These are phyloP conservation scores for Teratosphaeriaceae sp. DNA, from an alignment of 2,329 filamentous ascomycete genomes.

Conservation along the genomic window DNA sequence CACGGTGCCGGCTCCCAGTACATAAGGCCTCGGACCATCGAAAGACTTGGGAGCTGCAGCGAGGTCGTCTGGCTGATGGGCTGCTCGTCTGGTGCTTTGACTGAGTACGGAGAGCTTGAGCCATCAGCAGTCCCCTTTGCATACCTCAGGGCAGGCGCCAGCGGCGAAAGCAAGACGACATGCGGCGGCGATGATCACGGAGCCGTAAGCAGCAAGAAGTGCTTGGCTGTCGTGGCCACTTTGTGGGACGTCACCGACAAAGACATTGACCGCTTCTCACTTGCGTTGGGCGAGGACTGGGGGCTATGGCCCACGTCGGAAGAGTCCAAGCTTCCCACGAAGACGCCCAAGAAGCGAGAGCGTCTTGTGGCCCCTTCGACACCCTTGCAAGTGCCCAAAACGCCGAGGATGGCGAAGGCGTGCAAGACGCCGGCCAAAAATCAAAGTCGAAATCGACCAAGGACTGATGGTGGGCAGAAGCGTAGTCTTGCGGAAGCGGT, in stretches of 20 bases:
- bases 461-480: constrained; percentile 27
- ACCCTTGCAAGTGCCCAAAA: constrained; percentile 25
- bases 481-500: constrained; percentile 70
- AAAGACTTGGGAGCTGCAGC: constrained; percentile 50
- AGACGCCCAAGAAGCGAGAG: constrained; percentile 24
- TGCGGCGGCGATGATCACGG: too few species aligned
- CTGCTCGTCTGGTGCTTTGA: constrained; percentile 77
- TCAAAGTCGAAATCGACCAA: constrained; percentile 13
- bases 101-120: constrained; percentile 80
- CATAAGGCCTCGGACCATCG: constrained; percentile 76
- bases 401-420: constrained; percentile 27
- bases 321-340: constrained; percentile 17
- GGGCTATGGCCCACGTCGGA: constrained; percentile 51
- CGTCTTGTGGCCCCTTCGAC: constrained; percentile 19
- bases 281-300: constrained; percentile 75
- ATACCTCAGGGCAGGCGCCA: constrained; percentile 77
- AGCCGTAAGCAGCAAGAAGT: not conserved
- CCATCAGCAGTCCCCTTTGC: constrained; percentile 85
- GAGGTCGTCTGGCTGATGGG: constrained; percentile 76
- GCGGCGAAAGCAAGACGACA: not conserved
- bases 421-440: constrained; percentile 25
- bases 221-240: constrained; percentile 76
- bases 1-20: constrained; percentile 95
- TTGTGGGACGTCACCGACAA: constrained; percentile 98
- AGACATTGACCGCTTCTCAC: constrained; percentile 90